Evolutionary conservation across 129 eudicot genomes (phyloP), one percentile per base, ranked within the genome.

Genomic region (Calendula officinalis): DNA sequence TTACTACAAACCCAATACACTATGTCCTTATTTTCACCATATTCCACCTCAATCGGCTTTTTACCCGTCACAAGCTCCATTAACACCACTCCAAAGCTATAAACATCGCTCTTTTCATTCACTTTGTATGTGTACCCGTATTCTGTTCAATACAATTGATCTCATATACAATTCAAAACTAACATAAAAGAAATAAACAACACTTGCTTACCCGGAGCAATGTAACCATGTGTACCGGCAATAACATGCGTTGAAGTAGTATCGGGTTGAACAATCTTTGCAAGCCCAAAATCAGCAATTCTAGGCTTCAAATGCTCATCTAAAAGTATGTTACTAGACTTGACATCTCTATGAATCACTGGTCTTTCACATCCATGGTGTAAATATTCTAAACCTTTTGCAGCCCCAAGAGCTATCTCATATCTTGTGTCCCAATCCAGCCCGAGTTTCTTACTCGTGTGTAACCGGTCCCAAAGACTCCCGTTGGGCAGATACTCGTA

Each of bases 21-120:
- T 32, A 94, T 80, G 74, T 88, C 96, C 75, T 82, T 86, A 55
- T 80, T 88, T 34, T 83, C 87, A 56, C 97, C 99, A 6, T 69
- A 94, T 73, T 94, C 97, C 0, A 77, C 63, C 67, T 94, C 97
- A 0, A 94, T 83, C 4, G 99, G 97, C 67, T 82, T 94, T 70
- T 75, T 88, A 30, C 98, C 98, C 0, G 95, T 78, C 70, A 92
- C 91, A 4, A 92, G 86, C 81, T 92, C 98, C 98, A 88, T 79
- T 34, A 92, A 51, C 9, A 92, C 95, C 2, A 88, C 98, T 36
- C 98, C 98, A 17, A 91, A 91, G 75, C 97, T 91, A 22, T 91
- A 91, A 14, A 91, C 84, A 8, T 91, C 96, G 27, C 95, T 88
- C 75, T 94, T 94, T 64, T 94, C 99, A 1, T 78, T 76, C 82